Percentiles rank a stretch among this genome's conserved stretches.
Evolutionary conservation across 176 grass and related monocot species (phyloP).

Genomic region (Elaeis guineensis): DNA sequence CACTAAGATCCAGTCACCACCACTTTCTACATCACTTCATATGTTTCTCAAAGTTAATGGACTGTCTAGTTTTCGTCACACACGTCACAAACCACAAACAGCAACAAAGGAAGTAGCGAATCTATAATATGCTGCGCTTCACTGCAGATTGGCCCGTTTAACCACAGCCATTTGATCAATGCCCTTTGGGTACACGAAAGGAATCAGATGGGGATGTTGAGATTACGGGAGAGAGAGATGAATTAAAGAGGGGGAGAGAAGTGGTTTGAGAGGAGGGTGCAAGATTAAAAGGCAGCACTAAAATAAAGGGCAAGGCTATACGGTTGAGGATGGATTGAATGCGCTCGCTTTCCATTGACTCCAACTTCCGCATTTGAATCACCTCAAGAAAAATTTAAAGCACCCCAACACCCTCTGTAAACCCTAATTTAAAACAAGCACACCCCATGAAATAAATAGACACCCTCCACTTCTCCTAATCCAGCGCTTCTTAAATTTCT

Average conservation of each 20-base stretch:
- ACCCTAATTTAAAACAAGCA: constrained; percentile 14
- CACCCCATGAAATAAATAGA: constrained; percentile 1
- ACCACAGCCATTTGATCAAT: too few relatives aligned
- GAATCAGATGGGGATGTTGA: neutral
- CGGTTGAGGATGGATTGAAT: constrained; percentile 9
- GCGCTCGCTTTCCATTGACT: constrained; percentile 10
- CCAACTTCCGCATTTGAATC: constrained; percentile 7
- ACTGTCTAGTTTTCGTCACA: neutral
- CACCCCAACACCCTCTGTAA: constrained; percentile 10
- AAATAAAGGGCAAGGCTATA: neutral
- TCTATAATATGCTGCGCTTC: too few relatives aligned
- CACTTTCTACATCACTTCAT: neutral
- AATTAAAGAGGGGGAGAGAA: neutral
- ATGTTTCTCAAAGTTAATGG: neutral
- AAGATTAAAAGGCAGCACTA: neutral
- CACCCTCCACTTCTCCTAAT: neutral
- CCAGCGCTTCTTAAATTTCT: neutral
- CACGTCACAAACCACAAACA: neutral
- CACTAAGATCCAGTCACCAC: neutral
- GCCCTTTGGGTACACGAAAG: neutral
- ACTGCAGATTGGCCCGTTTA: too few relatives aligned
- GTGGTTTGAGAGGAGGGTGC: neutral
- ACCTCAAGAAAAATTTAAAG: constrained; percentile 17
- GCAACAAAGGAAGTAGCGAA: neutral
- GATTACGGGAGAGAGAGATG: neutral